Evolutionary conservation across 148 eudicot species (phyloP).

Genomic region (Silene uniflora): DNA sequence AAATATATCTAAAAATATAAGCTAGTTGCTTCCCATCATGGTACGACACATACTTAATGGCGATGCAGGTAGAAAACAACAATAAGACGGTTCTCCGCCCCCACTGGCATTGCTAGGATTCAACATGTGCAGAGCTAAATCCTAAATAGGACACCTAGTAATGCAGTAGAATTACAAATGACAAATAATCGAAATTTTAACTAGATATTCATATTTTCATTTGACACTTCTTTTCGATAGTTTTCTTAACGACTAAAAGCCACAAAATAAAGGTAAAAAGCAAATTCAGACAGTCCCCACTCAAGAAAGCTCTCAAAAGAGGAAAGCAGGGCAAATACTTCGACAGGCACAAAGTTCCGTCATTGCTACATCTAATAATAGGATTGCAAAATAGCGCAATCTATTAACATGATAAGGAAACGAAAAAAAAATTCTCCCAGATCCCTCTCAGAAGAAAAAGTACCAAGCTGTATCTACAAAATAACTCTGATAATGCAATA

Average conservation of each 20-base stretch:
- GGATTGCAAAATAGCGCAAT: not conserved
- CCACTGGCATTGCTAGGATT: not conserved
- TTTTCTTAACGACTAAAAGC: too few relatives aligned
- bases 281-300: too few relatives aligned
- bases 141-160: not conserved
- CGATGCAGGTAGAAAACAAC: not conserved
- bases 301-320: too few relatives aligned
- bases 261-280: too few relatives aligned
- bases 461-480: not conserved
- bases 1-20: not conserved
- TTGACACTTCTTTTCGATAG: too few relatives aligned
- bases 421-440: not conserved
- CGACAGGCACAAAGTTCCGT: not conserved
- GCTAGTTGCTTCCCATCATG: not conserved
- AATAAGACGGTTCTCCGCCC: not conserved
- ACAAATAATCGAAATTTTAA: too few relatives aligned
- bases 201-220: not conserved
- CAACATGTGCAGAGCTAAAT: not conserved
- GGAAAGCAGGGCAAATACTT: not conserved
- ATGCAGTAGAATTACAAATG: not conserved
- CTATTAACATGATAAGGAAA: not conserved
- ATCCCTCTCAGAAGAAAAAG: not conserved
- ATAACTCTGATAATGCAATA: not conserved
- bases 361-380: not conserved
- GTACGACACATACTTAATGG: too few relatives aligned